Conservation (phyloP, 169 alveolate species). For the Plasmodium ovale region DNA sequence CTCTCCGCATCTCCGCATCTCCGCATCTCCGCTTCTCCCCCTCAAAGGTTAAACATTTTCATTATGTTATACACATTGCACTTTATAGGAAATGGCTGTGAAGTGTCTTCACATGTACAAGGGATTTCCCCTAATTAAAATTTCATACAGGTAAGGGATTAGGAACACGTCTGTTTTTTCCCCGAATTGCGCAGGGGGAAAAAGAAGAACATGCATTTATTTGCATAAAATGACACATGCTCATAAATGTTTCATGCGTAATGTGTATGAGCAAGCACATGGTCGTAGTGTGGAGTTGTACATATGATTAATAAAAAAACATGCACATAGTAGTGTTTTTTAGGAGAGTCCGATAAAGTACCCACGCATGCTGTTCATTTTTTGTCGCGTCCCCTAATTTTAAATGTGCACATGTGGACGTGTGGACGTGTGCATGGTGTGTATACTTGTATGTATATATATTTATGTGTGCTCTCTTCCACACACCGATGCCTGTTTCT, state of each 20-base stretch:
- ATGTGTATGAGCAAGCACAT: no score
- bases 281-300: no score
- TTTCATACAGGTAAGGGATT: constrained; percentile 45
- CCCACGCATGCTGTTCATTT: no score
- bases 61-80: neutral
- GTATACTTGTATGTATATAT: neutral
- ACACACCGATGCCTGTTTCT: neutral
- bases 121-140: constrained; percentile 64
- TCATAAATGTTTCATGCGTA: no score
- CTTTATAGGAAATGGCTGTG: constrained; percentile 63
- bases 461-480: neutral
- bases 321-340: no score
- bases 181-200: neutral
- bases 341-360: no score
- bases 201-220: neutral
- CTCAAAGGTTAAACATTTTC: no score
- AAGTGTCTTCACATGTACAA: constrained; percentile 43
- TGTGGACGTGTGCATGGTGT: neutral
- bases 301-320: no score
- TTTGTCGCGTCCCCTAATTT: no score
- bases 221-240: no score
- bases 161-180: neutral
- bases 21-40: no score
- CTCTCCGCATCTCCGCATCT: no score
- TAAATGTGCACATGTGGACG: neutral